Percentiles rank a stretch among this genome's conserved stretches.
phyloP scores from a whole-genome alignment of 352 stramenopile species.

The Phytophthora agathidicida region DNA sequence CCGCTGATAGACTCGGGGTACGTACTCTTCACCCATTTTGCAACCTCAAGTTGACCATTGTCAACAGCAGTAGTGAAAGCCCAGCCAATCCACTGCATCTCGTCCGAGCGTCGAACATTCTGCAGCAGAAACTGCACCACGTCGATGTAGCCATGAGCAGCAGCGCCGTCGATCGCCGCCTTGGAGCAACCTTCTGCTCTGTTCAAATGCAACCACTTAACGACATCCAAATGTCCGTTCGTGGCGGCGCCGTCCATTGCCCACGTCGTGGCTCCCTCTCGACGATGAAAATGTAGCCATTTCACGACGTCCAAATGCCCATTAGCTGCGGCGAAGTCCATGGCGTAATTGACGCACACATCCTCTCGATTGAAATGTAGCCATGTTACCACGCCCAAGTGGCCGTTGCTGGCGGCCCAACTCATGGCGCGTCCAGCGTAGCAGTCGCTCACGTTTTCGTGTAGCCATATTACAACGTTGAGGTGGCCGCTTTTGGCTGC shows the following conservation, averaged over 20 bases:
- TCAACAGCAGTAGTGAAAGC: constrained; percentile 11
- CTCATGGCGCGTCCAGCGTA: constrained; percentile 23
- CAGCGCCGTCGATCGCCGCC: constrained; percentile 27
- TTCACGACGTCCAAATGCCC: constrained; percentile 23
- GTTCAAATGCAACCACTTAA: constrained; percentile 27
- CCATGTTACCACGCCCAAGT: constrained; percentile 31
- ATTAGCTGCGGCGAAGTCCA: constrained; percentile 28
- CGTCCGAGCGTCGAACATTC: background rate
- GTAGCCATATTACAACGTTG: constrained; percentile 23
- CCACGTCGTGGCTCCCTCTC: constrained; percentile 26
- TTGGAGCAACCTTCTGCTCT: constrained; percentile 28
- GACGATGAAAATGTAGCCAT: constrained; percentile 19
- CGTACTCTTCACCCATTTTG: constrained; percentile 6
- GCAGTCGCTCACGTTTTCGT: constrained; percentile 14
- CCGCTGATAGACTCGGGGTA: constrained; percentile 12
- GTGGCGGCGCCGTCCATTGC: constrained; percentile 32
- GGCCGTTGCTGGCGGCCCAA: constrained; percentile 23
- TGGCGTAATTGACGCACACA: constrained; percentile 19
- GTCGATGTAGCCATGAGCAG: constrained; percentile 17
- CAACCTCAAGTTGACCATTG: constrained; percentile 14
- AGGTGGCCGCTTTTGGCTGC: constrained; percentile 27
- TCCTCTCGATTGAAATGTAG: constrained; percentile 23
- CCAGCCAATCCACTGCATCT: constrained; percentile 23
- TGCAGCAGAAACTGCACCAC: constrained; percentile 32
- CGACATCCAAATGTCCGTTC: constrained; percentile 31